Base-by-base conservation (phyloP, 202 grass and related monocot species). In the Elaeis oleifera region DNA sequence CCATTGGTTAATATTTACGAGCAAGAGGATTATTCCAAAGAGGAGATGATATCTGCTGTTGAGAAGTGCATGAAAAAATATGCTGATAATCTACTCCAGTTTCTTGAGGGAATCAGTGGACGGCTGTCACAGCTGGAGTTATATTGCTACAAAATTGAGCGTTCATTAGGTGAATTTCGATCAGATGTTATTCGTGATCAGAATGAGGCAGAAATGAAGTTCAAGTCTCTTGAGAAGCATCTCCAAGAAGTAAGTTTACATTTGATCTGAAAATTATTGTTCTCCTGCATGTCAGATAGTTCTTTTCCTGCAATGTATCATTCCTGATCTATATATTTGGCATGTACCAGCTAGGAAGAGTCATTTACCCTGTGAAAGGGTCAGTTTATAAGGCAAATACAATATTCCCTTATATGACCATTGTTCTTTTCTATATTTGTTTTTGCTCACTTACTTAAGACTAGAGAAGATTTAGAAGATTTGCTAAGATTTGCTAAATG, bases 41-140 rank as follows among this genome's bases (percentile, higher is more conserved):
- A 92, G 67, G 56, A 85, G 0, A 54, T 92, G 17, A 83, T 81
- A 22, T 71, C 74, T 50, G 81, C 63, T 54, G 81, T 99, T 26
- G 94, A 99, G 69, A 83, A 63, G 6, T 99, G 88, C 75, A 99
- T 99, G 88, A 92, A 99, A 65, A 99, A 99, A 66, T 87, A 99
- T 54, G 94, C 94, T 32, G 88, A 99, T 21, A 99, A 80, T 16
- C 49, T 99, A 71, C 79, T 99, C 70, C 67, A 80, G 5, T 89
- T 88, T 14, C 82, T 99, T 58, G 94, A 99, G 24, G 94, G 90
- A 67, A 89, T 99, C 36, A 83, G 84, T 53, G 94, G 94, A 20
- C 84, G 88, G 50, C n/a, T 99, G 49, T 92, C 94, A 1, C 94
- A 99, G 51, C 32, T 99, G 66, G 94, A 99, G 82, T 55, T 92